Percentiles rank a stretch among this genome's conserved stretches.
phyloP scores from a whole-genome alignment of 2,329 filamentous ascomycete species.

The Chaetomiaceae sp. region DNA sequence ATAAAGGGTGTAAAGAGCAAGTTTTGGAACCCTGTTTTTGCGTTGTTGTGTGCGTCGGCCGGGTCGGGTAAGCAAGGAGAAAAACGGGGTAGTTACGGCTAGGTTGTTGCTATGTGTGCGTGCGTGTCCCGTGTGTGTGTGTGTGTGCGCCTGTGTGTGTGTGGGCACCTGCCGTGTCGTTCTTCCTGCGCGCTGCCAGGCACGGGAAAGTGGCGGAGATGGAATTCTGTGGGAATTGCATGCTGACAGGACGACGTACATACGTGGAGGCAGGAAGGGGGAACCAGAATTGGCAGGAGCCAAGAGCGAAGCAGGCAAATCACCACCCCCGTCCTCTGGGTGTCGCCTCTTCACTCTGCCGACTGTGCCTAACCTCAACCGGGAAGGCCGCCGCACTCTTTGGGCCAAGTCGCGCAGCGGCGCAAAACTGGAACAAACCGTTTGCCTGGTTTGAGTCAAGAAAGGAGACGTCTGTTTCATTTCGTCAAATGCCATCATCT shows the following conservation, averaged over 20 bases:
- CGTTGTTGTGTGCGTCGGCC: slow-evolving; percentile 7
- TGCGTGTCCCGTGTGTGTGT: too few species aligned
- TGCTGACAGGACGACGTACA: too few species aligned
- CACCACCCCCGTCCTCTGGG: background rate
- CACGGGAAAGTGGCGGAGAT: slow-evolving; percentile 22
- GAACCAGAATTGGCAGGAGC: slow-evolving; percentile 17
- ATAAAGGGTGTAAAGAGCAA: background rate
- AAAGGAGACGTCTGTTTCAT: too few species aligned
- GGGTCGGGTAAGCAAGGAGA: slow-evolving; percentile 7
- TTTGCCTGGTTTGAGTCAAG: too few species aligned
- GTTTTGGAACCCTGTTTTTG: slow-evolving; percentile 4
- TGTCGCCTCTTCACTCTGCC: background rate
- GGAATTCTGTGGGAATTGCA: slow-evolving; percentile 28
- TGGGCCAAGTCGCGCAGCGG: background rate
- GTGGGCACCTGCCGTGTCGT: background rate
- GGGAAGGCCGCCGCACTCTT: background rate
- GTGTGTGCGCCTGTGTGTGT: too few species aligned
- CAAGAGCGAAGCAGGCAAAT: slow-evolving; percentile 5
- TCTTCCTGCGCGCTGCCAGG: slow-evolving; percentile 3
- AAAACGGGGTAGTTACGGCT: background rate
- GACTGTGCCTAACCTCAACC: background rate
- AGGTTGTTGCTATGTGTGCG: background rate
- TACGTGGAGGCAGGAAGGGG: slow-evolving; percentile 1
- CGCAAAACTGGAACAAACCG: too few species aligned
- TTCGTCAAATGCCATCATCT: too few species aligned